These are phyloP conservation scores for Colletotrichum neosansevieriae DNA, from an alignment of 2,329 filamentous ascomycete genomes.

Conservation along the genomic window DNA sequence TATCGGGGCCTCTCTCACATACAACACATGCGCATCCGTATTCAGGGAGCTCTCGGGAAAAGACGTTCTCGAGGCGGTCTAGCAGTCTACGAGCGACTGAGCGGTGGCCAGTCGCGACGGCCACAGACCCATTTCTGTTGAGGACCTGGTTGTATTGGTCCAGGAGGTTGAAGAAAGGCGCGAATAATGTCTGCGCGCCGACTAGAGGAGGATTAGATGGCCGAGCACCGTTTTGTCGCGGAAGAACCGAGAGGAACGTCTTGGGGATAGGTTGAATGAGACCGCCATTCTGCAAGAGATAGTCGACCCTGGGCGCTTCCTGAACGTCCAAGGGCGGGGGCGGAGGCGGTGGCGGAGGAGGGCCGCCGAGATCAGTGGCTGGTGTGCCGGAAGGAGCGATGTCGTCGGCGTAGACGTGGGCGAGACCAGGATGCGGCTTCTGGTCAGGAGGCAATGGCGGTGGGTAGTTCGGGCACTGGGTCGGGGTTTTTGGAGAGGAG, in stretches of 20 bases:
- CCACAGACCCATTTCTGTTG: constrained; percentile 85
- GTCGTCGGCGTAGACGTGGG: constrained; percentile 54
- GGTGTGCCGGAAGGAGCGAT: constrained; percentile 55
- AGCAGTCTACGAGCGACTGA: constrained; percentile 92
- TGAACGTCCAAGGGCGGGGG: constrained; percentile 79
- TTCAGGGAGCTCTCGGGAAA: constrained; percentile 89
- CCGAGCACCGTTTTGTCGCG: constrained; percentile 66
- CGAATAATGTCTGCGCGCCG: constrained; percentile 81
- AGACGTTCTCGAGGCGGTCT: constrained; percentile 92
- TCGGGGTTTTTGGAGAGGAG: constrained; percentile 73
- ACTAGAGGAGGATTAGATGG: constrained; percentile 73
- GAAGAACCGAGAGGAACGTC: constrained; percentile 76
- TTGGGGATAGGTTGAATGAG: constrained; percentile 78
- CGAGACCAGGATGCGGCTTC: constrained; percentile 50
- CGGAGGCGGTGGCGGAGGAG: constrained; percentile 74
- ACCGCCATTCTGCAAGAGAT: constrained; percentile 90
- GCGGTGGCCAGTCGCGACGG: constrained; percentile 93
- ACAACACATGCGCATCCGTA: constrained; percentile 89
- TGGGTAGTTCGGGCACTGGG: constrained; percentile 64
- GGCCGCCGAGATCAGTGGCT: constrained; percentile 56
- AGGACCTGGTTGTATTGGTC: constrained; percentile 89
- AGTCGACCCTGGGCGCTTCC: constrained; percentile 87
- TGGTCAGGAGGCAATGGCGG: constrained; percentile 55
- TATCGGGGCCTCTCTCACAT: constrained; percentile 74
- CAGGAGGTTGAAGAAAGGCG: constrained; percentile 83